These are phyloP conservation scores for Trametes cingulata DNA, from an alignment of 768 basidiomycete species.

Conservation along the genomic window DNA sequence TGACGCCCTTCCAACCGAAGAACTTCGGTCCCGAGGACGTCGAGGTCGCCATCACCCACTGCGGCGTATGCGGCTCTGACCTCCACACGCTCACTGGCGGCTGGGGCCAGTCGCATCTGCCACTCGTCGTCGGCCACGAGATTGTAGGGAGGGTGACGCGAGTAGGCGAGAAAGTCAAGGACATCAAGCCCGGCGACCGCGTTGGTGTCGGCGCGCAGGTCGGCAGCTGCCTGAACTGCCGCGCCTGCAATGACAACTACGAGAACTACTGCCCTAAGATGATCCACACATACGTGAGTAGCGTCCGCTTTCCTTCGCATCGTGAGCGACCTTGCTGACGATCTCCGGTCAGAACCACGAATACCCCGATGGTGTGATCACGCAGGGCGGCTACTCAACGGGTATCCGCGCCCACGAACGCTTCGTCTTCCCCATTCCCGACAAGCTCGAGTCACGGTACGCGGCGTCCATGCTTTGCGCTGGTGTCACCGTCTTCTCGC, in stretches of 20 bases:
- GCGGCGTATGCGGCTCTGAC: constrained; percentile 54
- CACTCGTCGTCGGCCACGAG: constrained; percentile 45
- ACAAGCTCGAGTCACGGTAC: constrained; percentile 48
- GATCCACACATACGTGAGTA: constrained; percentile 40
- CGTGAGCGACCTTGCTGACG: neutral
- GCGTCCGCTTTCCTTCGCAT: neutral
- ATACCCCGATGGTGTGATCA: constrained; percentile 43
- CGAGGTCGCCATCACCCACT: constrained; percentile 54
- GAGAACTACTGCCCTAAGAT: constrained; percentile 59
- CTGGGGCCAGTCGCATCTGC: constrained; percentile 34
- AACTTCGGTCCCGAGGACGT: constrained; percentile 53
- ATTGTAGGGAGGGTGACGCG: constrained; percentile 55
- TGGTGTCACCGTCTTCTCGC: constrained; percentile 63
- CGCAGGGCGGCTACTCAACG: constrained; percentile 48
- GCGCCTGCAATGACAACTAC: constrained; percentile 50
- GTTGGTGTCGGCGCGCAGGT: constrained; percentile 56
- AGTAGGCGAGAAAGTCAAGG: constrained; percentile 55
- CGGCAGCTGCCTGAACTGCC: constrained; percentile 51
- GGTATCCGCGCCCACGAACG: constrained; percentile 48
- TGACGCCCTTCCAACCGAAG: constrained; percentile 57
- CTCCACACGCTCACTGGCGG: constrained; percentile 47
- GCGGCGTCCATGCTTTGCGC: constrained; percentile 68
- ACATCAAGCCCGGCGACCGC: constrained; percentile 52
- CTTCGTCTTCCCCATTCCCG: constrained; percentile 63
- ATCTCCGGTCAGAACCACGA: constrained; percentile 31